Base-by-base conservation (phyloP, 352 stramenopile species). In the Achlya hypogyna region DNA sequence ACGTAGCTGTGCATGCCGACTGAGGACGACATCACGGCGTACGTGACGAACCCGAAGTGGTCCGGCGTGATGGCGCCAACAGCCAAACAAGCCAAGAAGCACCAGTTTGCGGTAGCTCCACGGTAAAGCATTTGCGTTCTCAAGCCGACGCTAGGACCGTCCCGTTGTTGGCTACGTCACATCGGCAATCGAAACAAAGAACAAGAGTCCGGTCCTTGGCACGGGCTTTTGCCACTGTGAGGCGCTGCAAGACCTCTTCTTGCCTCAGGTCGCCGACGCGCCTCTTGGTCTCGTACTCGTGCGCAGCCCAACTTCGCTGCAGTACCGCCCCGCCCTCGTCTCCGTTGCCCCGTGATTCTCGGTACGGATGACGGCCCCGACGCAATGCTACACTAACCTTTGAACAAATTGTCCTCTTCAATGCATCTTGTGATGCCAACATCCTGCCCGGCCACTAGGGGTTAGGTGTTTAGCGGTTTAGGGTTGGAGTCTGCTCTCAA, bases 21-120 rank as follows among this genome's bases (percentile, higher is more conserved):
- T 8, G 32, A 64, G n/a, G 22, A 16, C 25, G 54, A 64, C 38
- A 38, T 64, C 22, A 28, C 29, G 12, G 54, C 32, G 20, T 64
- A 52, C 38, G 35, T 51, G 16, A 1, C 20, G 1, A 20, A 38
- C 54, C 20, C 5, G 9, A 28, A 31, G 20, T 64, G 54, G 54
- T 25, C 25, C 22, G 54, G 54, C 9, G 32, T 51, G 9, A 20
- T 64, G 27, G 54, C 45, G 34, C 38, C 47, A 3, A 64, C 54
- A 20, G 20, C 54, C n/a, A 64, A 64, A n/a, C 54, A 64, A 64
- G 54, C 54, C 12, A 64, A 51, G 35, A 51, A n/a, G n/a, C n/a
- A n/a, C n/a, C n/a, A n/a, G n/a, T n/a, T n/a, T n/a, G n/a, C n/a
- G n/a, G n/a, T n/a, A n/a, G n/a, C n/a, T n/a, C n/a, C n/a, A n/a